Evolutionary conservation across 352 stramenopile species (phyloP), one percentile per base, ranked within the genome.

Genomic region (Globisporangium middletonii): DNA sequence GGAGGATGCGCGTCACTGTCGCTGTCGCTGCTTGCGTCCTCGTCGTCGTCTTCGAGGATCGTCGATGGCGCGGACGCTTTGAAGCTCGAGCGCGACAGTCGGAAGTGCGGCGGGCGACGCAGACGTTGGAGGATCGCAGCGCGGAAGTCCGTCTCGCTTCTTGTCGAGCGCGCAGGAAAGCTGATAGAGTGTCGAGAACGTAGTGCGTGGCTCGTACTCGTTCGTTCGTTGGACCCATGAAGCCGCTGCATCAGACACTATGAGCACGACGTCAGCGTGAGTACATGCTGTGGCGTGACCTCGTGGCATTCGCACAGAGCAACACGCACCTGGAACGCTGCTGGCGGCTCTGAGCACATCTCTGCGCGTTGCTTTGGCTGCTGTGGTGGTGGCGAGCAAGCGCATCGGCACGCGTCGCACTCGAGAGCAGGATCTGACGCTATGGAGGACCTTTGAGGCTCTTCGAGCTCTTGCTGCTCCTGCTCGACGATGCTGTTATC

Each of bases 71-170:
- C 33, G 12, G 33, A 27, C 3, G 57, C 16, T 46, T 26, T 27
- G 4, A 33, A 28, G n/a, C 27, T 59, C 23, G 50, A 49, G 3
- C 48, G 19, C 23, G 45, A 38, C 41, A 33, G 12, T 12, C 13
- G 4, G 8, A n/a, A 45, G 19, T 9, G 33, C 6, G 16, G 55
- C 23, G 28, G 46, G 59, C 23, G 55, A 23, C 8, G 19, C 16
- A 72, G 42, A 0, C 71, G 59, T 33, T 62, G 50, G 27, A 72
- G 50, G 18, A 77, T 47, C 1, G 52, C 49, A 6, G 58, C 28
- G 16, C 68, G 67, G 18, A 76, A 69, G 23, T 54, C 28, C 8
- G 23, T 0, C 16, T 44, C 49, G 38, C 12, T 43, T 9, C 19
- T 26, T 15, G 35, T 2, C 9, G 57, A 15, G 19, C 7, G 3